Conservation (phyloP, 2,329 filamentous ascomycete species). For the Fusarium sp. region DNA sequence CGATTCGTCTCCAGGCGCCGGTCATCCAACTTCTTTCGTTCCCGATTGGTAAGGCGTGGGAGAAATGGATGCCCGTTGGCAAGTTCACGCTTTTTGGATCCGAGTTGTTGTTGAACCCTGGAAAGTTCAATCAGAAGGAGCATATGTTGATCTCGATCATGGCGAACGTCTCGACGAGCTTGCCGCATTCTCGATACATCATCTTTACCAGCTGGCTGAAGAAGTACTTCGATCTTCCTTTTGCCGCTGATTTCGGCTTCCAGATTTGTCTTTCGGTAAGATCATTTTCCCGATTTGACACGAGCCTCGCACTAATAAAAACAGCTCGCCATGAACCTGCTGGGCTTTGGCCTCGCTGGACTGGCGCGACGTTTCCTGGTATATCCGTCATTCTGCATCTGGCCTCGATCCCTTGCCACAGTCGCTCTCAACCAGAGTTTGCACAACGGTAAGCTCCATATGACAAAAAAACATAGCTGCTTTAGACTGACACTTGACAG, state of each 20-base stretch:
- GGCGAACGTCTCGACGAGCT: constrained; percentile 44
- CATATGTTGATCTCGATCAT: constrained; percentile 71
- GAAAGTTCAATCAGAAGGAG: constrained; percentile 69
- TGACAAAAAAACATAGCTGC: accelerated
- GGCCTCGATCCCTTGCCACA: constrained; percentile 53
- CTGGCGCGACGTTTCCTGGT: constrained; percentile 64
- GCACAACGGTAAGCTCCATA: constrained; percentile 26
- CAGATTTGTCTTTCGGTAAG: constrained; percentile 51
- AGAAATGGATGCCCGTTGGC: constrained; percentile 60
- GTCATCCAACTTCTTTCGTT: constrained; percentile 66
- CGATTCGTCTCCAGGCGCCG: constrained; percentile 63
- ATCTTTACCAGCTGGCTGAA: constrained; percentile 43
- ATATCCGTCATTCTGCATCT: constrained; percentile 56
- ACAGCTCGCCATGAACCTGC: constrained; percentile 52
- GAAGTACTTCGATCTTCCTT: constrained; percentile 43
- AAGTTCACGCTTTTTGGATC: constrained; percentile 58
- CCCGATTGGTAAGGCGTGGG: constrained; percentile 61
- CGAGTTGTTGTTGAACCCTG: constrained; percentile 63
- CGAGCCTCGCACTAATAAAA: accelerated
- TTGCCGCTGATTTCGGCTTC: constrained; percentile 47
- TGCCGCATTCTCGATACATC: constrained; percentile 43
- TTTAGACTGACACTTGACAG: neutral
- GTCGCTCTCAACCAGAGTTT: constrained; percentile 43
- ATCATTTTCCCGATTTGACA: accelerated
- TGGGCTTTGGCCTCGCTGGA: constrained; percentile 69